These are phyloP conservation scores for Bruguiera parviflora DNA, from an alignment of 345 rosid species.

Conservation along the genomic window DNA sequence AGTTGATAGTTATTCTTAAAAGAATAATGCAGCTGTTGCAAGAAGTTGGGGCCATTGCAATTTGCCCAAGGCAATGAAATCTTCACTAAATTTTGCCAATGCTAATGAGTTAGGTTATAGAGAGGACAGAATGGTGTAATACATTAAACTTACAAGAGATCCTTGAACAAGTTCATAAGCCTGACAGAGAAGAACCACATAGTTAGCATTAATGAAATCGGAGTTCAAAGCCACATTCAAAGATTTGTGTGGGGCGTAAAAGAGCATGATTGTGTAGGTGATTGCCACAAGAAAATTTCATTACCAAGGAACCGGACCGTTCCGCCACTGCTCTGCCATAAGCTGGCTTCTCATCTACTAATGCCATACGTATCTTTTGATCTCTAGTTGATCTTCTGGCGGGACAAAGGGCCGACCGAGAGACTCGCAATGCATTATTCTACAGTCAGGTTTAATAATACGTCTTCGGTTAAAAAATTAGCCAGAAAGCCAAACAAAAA, in stretches of 20 bases:
- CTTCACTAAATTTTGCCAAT: not conserved
- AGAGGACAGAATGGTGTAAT: not conserved
- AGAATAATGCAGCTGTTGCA: not conserved
- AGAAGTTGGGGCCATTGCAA: not conserved
- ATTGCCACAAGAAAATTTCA: not conserved
- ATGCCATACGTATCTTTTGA: conserved; percentile 44
- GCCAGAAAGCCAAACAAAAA: too few relatives aligned
- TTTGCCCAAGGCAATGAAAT: not conserved
- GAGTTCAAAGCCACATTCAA: not conserved
- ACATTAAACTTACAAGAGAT: conserved; percentile 55
- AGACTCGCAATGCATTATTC: conserved; percentile 34
- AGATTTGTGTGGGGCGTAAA: not conserved
- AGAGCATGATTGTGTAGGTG: not conserved
- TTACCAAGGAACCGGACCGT: conserved; percentile 62
- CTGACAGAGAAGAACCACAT: conserved; percentile 41
- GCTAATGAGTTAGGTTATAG: not conserved
- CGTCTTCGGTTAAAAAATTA: too few relatives aligned
- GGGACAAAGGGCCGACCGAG: conserved; percentile 29
- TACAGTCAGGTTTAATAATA: conserved; percentile 11
- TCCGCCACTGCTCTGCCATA: conserved; percentile 36
- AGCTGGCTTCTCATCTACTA: conserved; percentile 66
- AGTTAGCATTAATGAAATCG: not conserved
- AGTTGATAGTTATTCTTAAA: not conserved
- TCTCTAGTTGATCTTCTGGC: conserved; percentile 22
- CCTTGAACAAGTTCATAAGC: conserved; percentile 95